phyloP scores from a whole-genome alignment of 23 red algal genomes.

The Gracilariopsis chorda region DNA sequence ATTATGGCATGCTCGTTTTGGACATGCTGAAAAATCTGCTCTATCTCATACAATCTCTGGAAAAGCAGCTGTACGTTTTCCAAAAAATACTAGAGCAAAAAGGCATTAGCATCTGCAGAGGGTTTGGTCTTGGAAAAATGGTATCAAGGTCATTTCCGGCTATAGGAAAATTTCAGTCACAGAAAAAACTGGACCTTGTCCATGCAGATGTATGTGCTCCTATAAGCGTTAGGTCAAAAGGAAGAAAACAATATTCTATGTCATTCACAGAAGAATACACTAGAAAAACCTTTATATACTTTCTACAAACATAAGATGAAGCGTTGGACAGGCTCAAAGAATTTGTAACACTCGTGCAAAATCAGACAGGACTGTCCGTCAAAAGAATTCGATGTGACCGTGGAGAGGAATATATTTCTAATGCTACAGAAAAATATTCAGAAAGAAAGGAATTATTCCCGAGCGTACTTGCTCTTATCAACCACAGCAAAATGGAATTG shows the following conservation, averaged over 20 bases:
- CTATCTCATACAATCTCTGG: neutral
- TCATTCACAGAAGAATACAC: slow-evolving; percentile 31
- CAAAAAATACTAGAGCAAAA: neutral
- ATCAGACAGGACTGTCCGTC: slow-evolving; percentile 6
- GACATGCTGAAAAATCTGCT: neutral
- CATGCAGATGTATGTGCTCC: slow-evolving; percentile 40
- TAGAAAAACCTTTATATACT: neutral
- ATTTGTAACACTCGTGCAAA: neutral
- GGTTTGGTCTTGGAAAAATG: neutral
- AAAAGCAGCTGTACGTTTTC: neutral
- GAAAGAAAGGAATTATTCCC: slow-evolving; percentile 5
- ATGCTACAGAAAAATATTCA: neutral
- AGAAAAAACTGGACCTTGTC: slow-evolving; percentile 15
- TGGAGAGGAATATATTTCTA: slow-evolving; percentile 9
- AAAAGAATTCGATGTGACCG: neutral
- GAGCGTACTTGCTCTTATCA: slow-evolving; percentile 15
- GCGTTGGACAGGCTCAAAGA: neutral
- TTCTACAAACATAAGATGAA: slow-evolving; percentile 7
- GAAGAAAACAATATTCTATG: neutral
- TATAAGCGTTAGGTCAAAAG: neutral
- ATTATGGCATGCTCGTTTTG: too few species aligned
- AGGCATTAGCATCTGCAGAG: neutral
- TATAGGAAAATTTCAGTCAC: neutral
- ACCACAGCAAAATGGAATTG: slow-evolving; percentile 36
- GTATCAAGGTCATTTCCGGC: neutral